phyloP scores from a whole-genome alignment of 2,329 filamentous ascomycete species.

The Pyrenochaeta sp. region DNA sequence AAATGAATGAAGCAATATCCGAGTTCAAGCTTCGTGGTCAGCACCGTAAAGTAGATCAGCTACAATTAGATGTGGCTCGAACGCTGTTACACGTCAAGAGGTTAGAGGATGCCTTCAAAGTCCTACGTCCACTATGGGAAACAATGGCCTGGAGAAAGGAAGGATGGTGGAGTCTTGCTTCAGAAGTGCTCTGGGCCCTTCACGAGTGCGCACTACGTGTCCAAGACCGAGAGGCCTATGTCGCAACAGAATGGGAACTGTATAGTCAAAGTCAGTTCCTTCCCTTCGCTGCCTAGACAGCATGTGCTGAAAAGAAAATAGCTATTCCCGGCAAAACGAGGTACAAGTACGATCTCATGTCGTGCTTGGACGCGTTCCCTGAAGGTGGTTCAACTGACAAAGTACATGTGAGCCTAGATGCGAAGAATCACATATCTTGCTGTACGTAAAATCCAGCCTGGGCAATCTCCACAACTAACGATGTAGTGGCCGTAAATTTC shows the following conservation, averaged over 20 bases:
- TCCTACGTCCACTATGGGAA: constrained; percentile 64
- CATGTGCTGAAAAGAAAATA: constrained; percentile 25
- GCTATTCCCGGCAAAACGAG: constrained; percentile 43
- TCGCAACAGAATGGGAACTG: constrained; percentile 67
- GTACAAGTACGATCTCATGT: constrained; percentile 57
- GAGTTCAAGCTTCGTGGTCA: constrained; percentile 64
- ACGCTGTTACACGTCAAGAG: constrained; percentile 61
- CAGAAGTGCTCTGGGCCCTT: constrained; percentile 62
- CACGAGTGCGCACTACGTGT: constrained; percentile 61
- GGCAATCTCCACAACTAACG: constrained; percentile 40
- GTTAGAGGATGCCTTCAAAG: constrained; percentile 61
- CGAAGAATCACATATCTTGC: constrained; percentile 59
- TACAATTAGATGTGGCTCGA: constrained; percentile 64
- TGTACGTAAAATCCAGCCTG: constrained; percentile 51
- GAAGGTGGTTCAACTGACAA: constrained; percentile 47
- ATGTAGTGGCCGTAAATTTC: constrained; percentile 59
- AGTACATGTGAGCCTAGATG: constrained; percentile 56
- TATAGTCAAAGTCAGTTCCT: constrained; percentile 42
- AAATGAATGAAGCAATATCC: constrained; percentile 57
- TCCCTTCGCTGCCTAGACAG: too few species aligned
- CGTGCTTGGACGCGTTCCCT: constrained; percentile 53
- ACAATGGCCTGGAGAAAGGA: constrained; percentile 66
- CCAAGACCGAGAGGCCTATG: constrained; percentile 57
- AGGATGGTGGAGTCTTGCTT: constrained; percentile 67
- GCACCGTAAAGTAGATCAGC: constrained; percentile 61